phyloP scores from a whole-genome alignment of 768 basidiomycete genomes.

The Tephrocybe sp. region DNA sequence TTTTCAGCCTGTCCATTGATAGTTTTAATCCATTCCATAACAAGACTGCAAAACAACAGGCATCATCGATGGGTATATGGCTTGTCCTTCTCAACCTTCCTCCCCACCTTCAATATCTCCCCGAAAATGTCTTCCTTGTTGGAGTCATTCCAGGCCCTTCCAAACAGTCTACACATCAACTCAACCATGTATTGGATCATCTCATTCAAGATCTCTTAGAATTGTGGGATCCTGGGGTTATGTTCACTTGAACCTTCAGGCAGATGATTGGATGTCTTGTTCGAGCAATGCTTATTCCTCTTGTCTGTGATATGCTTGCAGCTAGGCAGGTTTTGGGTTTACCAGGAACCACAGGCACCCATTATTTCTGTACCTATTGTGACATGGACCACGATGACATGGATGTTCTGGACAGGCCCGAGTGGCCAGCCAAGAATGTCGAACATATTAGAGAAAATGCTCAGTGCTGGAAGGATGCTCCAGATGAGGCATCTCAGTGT shows the following conservation, averaged over 20 bases:
- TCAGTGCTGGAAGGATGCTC: conserved; percentile 23
- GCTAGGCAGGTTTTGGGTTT: conserved; percentile 27
- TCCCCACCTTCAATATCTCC: conserved; percentile 28
- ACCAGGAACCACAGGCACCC: conserved; percentile 12
- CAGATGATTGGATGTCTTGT: not conserved
- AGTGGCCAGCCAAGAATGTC: conserved; percentile 22
- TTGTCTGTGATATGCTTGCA: conserved; percentile 31
- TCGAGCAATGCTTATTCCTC: conserved; percentile 13
- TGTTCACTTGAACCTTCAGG: not conserved
- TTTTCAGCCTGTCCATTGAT: conserved; percentile 25
- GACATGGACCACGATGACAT: conserved; percentile 22
- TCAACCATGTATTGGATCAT: conserved; percentile 33
- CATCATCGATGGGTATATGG: conserved; percentile 24
- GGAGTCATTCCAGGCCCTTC: conserved; percentile 42
- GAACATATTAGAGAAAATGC: conserved; percentile 17
- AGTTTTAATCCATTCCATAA: conserved; percentile 27
- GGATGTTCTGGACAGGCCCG: conserved; percentile 21
- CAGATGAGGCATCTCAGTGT: conserved; percentile 11
- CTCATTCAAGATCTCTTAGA: conserved; percentile 34
- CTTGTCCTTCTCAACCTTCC: conserved; percentile 36
- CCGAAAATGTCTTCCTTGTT: conserved; percentile 41
- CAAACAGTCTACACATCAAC: conserved; percentile 30
- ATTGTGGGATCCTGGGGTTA: conserved; percentile 28
- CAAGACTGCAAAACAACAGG: conserved; percentile 23
- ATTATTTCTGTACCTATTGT: conserved; percentile 30